Percentiles rank a stretch among this genome's conserved stretches.
phyloP scores from a whole-genome alignment of 2,329 filamentous ascomycete genomes.

The Thelonectria discophora region DNA sequence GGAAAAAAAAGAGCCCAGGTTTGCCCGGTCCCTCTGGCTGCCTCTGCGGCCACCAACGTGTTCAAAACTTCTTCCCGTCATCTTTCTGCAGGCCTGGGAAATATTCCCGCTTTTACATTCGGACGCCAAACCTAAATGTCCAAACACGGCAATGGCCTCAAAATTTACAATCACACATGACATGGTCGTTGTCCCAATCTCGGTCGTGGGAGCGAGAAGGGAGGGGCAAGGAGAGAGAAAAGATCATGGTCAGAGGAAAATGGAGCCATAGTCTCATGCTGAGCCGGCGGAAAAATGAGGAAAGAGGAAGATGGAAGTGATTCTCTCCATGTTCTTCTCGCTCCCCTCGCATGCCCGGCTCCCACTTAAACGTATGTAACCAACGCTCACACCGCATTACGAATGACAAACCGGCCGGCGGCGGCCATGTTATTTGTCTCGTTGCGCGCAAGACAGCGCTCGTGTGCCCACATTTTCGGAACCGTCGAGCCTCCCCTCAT shows the following conservation, averaged over 20 bases:
- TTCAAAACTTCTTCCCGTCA: too few relatives aligned
- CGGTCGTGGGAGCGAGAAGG: conserved; percentile 23
- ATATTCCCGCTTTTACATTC: neutral
- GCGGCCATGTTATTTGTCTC: conserved; percentile 27
- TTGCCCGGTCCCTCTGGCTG: too few relatives aligned
- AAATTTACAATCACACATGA: conserved; percentile 21
- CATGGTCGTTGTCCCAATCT: conserved; percentile 27
- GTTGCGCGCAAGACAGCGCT: neutral
- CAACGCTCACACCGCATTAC: too few relatives aligned
- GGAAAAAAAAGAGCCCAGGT: too few relatives aligned
- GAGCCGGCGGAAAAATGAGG: conserved; percentile 30
- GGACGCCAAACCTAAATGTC: conserved; percentile 6
- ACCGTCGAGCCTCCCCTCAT: conserved; percentile 9
- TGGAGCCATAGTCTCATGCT: conserved; percentile 32
- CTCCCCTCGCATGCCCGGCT: too few relatives aligned
- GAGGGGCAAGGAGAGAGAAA: neutral
- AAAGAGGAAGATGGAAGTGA: neutral
- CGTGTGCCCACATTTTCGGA: conserved; percentile 16
- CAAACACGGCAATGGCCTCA: conserved; percentile 15
- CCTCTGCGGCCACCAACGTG: too few relatives aligned
- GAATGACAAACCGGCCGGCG: too few relatives aligned
- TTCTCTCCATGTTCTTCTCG: too few relatives aligned
- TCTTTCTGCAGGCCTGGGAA: too few relatives aligned
- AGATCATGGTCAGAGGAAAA: conserved; percentile 29
- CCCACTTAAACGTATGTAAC: too few relatives aligned